Evolutionary conservation across 768 basidiomycete species (phyloP).

Genomic region (Lentinula boryana): DNA sequence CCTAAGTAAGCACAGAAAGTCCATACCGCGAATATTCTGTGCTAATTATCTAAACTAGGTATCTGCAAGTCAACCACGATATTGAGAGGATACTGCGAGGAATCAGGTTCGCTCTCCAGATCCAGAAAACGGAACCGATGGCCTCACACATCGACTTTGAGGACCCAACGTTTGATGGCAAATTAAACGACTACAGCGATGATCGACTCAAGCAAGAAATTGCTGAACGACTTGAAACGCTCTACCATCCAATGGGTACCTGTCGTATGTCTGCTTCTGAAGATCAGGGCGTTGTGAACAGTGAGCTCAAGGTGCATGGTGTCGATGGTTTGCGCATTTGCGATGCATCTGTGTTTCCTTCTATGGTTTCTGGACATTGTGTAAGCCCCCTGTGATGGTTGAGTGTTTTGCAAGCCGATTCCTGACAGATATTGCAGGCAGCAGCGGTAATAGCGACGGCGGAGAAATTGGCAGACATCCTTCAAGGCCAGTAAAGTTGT

Average conservation of each 20-base stretch:
- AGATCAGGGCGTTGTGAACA: conserved; percentile 38
- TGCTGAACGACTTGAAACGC: conserved; percentile 34
- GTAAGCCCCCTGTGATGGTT: conserved; percentile 22
- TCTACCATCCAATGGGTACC: conserved; percentile 40
- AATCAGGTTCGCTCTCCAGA: conserved; percentile 26
- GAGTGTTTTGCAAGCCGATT: conserved; percentile 4
- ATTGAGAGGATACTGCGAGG: conserved; percentile 32
- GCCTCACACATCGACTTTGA: conserved; percentile 24
- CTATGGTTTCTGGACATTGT: conserved; percentile 35
- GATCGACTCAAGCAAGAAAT: conserved; percentile 33
- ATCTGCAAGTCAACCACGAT: conserved; percentile 31
- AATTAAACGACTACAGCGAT: conserved; percentile 26
- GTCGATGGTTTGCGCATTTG: conserved; percentile 35
- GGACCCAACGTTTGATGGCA: conserved; percentile 29
- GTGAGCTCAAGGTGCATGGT: conserved; percentile 36
- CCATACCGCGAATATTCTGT: neutral
- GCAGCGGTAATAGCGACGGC: conserved; percentile 24
- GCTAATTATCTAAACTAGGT: conserved; percentile 17
- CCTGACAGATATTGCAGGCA: conserved; percentile 12
- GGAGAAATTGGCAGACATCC: conserved; percentile 26
- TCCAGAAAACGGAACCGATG: conserved; percentile 30
- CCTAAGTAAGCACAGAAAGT: conserved; percentile 24
- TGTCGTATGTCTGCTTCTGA: conserved; percentile 38
- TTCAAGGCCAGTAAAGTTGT: conserved; percentile 13
- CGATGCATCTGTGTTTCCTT: conserved; percentile 35